Base-by-base conservation (phyloP, 225 moss, liverwort and hornwort species). In the Ulota crispa region DNA sequence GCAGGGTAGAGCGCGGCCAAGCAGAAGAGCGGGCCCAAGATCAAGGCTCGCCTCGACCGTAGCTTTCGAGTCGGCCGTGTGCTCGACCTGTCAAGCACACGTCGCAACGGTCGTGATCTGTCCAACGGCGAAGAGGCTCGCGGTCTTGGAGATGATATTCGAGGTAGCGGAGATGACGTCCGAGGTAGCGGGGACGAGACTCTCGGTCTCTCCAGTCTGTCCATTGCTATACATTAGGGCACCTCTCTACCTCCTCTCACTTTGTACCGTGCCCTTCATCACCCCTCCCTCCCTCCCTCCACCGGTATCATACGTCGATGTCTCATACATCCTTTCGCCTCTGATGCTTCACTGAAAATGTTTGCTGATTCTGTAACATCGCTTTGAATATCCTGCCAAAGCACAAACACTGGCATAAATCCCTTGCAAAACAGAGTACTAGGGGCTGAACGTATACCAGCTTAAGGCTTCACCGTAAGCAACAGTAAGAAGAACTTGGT, bases 121-220 rank as follows among this genome's bases (percentile, higher is more conserved):
- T 86, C 88, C 42, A 90, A 80, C 2, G 89, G 89, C 43, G 89
- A 89, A 9, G 89, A 87, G 5, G 82, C 82, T 59, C 89, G 81
- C 6, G 89, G 84, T 20, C 86, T 80, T 4, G 88, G 88, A 3
- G 89, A 89, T 14, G 87, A 89, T 43, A 87, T 77, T 53, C 89
- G 70, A 23, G 89, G 89, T 12, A 88, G 67, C 10, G 88, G 88
- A 9, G 88, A 86, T 9, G 78, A 83, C 21, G 83, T 86, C 53
- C 88, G 78, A 14, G 89, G 82, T 78, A 83, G 78, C 1, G 88
- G 85, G 43, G 88, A 88, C 41, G 88, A 88, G 83, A 88, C 88
- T 65, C 88, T 57, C 13, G 89, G 82, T 66, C 86, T 89, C 82
- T 84, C 87, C 83, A 90, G 27, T 62, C 85, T 83, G 83, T 87